Evolutionary conservation across 139 green algal genomes (phyloP).

Genomic region (Chlamydomonas sp.): DNA sequence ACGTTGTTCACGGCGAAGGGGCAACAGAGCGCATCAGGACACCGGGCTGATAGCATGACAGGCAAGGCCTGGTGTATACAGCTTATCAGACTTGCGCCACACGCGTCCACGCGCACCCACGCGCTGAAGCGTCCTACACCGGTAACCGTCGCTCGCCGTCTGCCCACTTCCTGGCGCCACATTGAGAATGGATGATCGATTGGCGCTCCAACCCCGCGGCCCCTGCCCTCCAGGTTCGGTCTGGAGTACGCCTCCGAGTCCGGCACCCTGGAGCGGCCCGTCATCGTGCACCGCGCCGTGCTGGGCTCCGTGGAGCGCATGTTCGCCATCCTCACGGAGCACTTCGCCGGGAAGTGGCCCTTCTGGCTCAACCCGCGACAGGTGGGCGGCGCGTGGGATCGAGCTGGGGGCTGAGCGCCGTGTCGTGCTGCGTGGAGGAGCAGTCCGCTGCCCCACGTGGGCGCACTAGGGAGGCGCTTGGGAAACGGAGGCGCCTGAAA

Average conservation of each 20-base stretch:
- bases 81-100: no score
- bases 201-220: not conserved
- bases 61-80: no score
- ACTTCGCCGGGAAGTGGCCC: slow-evolving; percentile 98
- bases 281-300: slow-evolving; percentile 98
- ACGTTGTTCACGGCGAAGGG: no score
- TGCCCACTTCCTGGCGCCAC: not conserved
- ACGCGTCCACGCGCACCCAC: no score
- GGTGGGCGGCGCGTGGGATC: slow-evolving; percentile 27
- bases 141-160: not conserved
- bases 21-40: no score
- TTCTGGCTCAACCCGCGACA: slow-evolving; percentile 96
- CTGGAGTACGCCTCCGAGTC: slow-evolving; percentile 81
- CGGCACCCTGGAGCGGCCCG: slow-evolving; percentile 73
- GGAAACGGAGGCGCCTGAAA: not conserved
- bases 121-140: no score
- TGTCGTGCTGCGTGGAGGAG: no score
- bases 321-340: slow-evolving; percentile 99
- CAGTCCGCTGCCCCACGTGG: not conserved
- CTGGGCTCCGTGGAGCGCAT: slow-evolving; percentile 98
- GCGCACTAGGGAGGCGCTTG: not conserved
- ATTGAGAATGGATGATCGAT: no score
- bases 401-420: not conserved
- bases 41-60: no score
- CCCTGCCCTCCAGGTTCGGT: slow-evolving; percentile 50